phyloP scores from a whole-genome alignment of 192 early-diverging fungal genomes.

The Dimargaris verticillata region DNA sequence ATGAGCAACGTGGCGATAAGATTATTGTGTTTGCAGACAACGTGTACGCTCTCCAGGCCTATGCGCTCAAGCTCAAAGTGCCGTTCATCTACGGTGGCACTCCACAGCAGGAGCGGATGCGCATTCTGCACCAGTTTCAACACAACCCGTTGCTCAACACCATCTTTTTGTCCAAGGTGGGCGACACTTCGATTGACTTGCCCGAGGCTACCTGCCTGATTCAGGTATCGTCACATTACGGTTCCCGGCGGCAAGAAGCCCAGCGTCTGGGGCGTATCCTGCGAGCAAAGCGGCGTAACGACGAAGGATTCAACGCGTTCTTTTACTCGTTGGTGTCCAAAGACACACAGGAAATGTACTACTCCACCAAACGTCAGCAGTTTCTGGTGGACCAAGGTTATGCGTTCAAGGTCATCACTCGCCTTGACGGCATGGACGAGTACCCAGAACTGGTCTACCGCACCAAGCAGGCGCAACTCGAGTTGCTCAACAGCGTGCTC shows the following conservation, averaged over 20 bases:
- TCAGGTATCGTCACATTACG: slow-evolving; percentile 97
- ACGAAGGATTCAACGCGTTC: slow-evolving; percentile 90
- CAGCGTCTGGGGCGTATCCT: slow-evolving; percentile 90
- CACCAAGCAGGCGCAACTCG: slow-evolving; percentile 55
- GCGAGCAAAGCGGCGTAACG: slow-evolving; percentile 83
- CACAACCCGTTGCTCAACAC: slow-evolving; percentile 83
- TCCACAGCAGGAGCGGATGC: slow-evolving; percentile 73
- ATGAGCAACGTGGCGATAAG: slow-evolving; percentile 88
- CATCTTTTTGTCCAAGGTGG: slow-evolving; percentile 78
- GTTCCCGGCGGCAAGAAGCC: slow-evolving; percentile 94
- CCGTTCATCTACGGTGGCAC: slow-evolving; percentile 89
- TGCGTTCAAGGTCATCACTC: slow-evolving; percentile 96
- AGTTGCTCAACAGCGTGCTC: slow-evolving; percentile 70
- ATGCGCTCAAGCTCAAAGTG: slow-evolving; percentile 63
- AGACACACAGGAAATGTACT: slow-evolving; percentile 98
- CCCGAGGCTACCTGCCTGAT: slow-evolving; percentile 97
- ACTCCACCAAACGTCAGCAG: slow-evolving; percentile 94
- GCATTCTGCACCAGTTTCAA: slow-evolving; percentile 86
- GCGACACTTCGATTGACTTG: slow-evolving; percentile 98
- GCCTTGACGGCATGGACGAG: slow-evolving; percentile 80
- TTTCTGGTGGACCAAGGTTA: slow-evolving; percentile 99
- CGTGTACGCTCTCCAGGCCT: slow-evolving; percentile 84
- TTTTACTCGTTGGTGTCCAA: slow-evolving; percentile 97
- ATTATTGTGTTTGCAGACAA: slow-evolving; percentile 99
- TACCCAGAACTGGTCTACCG: slow-evolving; percentile 60